Percentiles rank a stretch among this genome's conserved stretches.
Evolutionary conservation across 306 rosid genomes (phyloP).

Genomic region (Dalbergia oliveri): DNA sequence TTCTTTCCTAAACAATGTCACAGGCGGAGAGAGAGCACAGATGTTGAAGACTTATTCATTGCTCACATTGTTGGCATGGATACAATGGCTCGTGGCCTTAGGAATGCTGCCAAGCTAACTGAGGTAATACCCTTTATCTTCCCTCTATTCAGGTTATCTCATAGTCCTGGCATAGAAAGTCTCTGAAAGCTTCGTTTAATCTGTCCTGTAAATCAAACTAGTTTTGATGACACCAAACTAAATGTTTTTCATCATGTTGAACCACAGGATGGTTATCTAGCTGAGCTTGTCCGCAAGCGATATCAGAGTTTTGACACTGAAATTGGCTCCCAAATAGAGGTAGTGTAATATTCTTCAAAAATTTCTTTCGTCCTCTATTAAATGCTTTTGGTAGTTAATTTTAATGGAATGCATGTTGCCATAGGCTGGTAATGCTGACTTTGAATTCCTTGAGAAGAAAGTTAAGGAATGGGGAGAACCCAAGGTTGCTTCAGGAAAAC

Average conservation of each 20-base stretch:
- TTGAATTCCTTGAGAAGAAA: slow-evolving; percentile 88
- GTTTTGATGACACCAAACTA: neutral
- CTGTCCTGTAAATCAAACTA: neutral
- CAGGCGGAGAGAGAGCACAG: slow-evolving; percentile 98
- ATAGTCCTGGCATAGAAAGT: slow-evolving; percentile 3
- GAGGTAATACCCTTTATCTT: slow-evolving; percentile 60
- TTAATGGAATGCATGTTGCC: slow-evolving; percentile 41
- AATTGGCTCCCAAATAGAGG: slow-evolving; percentile 85
- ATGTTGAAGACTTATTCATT: slow-evolving; percentile 93
- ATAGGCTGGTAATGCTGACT: slow-evolving; percentile 96
- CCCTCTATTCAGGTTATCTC: neutral
- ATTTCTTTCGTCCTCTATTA: neutral
- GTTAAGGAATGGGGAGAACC: slow-evolving; percentile 93
- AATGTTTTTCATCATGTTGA: slow-evolving; percentile 38
- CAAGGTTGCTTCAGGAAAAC: slow-evolving; percentile 90
- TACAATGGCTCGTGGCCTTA: slow-evolving; percentile 92
- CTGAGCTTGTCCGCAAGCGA: slow-evolving; percentile 85
- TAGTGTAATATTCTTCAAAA: slow-evolving; percentile 33
- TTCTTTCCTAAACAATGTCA: slow-evolving; percentile 7
- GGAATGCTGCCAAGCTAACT: slow-evolving; percentile 77
- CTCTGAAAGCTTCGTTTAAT: slow-evolving; percentile 27
- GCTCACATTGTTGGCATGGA: slow-evolving; percentile 95
- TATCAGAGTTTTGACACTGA: slow-evolving; percentile 88
- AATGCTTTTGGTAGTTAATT: slow-evolving; percentile 37
- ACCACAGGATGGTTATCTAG: slow-evolving; percentile 79